These are phyloP conservation scores for Pyricularia pennisetigena DNA, from an alignment of 2,329 filamentous ascomycete species.

Conservation along the genomic window DNA sequence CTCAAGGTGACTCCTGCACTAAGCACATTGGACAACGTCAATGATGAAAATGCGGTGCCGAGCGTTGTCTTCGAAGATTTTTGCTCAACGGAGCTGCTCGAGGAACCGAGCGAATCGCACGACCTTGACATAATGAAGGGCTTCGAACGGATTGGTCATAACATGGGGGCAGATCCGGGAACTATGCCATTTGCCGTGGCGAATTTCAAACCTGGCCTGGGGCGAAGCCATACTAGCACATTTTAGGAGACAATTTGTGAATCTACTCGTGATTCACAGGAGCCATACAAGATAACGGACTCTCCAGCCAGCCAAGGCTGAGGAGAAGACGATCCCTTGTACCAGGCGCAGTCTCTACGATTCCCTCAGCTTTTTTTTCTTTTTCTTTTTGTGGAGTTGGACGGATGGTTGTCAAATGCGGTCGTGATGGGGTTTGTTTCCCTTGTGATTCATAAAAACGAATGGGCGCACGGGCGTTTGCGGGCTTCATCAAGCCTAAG, in stretches of 20 bases:
- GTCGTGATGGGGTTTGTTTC: not conserved
- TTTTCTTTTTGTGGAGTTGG: not conserved
- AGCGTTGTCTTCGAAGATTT: constrained; percentile 18
- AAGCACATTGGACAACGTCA: constrained; percentile 31
- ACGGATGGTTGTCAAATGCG: not conserved
- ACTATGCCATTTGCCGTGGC: not conserved
- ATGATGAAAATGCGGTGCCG: constrained; percentile 22
- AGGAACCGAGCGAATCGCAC: constrained; percentile 46
- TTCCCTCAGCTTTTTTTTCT: not conserved
- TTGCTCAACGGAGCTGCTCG: constrained; percentile 44
- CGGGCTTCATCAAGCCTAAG: not conserved
- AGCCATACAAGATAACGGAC: not conserved
- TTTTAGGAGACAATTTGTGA: constrained; percentile 16
- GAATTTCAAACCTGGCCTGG: constrained; percentile 18
- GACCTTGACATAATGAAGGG: constrained; percentile 65
- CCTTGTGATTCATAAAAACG: not conserved
- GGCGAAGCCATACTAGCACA: constrained; percentile 25
- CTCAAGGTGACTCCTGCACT: constrained; percentile 26
- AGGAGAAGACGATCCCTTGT: not conserved
- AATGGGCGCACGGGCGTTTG: not conserved
- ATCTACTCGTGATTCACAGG: not conserved
- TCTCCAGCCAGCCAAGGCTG: not conserved
- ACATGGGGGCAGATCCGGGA: not conserved
- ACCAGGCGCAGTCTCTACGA: not conserved
- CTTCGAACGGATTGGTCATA: constrained; percentile 60